Conservation (phyloP, 208 protist species). For the Sergeia podlipaevii region DNA sequence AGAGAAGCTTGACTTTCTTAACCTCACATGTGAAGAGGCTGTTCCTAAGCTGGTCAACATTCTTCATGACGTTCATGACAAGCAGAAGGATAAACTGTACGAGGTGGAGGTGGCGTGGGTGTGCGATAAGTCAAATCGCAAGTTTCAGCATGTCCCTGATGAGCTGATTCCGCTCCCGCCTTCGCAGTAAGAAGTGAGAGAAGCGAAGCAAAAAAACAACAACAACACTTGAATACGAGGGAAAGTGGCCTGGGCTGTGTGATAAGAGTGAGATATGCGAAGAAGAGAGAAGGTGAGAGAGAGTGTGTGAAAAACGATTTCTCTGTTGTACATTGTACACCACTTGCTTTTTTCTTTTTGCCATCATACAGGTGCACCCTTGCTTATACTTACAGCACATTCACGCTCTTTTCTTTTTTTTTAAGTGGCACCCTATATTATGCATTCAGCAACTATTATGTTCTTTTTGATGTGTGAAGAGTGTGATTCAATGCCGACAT, state of each 20-base stretch:
- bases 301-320: too few relatives aligned
- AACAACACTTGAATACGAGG: slow-evolving; percentile 8
- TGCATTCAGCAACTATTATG: too few relatives aligned
- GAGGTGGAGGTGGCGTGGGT: slow-evolving; percentile 98
- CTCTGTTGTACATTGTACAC: too few relatives aligned
- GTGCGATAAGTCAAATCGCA: slow-evolving; percentile 86
- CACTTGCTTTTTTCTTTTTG: too few relatives aligned
- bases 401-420: too few relatives aligned
- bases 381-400: too few relatives aligned
- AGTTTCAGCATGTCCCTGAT: slow-evolving; percentile 70
- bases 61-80: slow-evolving; percentile 78
- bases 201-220: slow-evolving; percentile 6
- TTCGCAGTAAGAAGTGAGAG: slow-evolving; percentile 1
- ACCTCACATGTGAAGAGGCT: slow-evolving; percentile 93
- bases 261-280: background rate
- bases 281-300: background rate
- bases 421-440: too few relatives aligned
- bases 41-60: slow-evolving; percentile 95
- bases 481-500: too few relatives aligned
- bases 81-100: slow-evolving; percentile 95
- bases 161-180: slow-evolving; percentile 48
- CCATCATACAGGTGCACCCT: too few relatives aligned
- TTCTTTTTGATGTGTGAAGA: too few relatives aligned
- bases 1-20: slow-evolving; percentile 96
- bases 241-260: background rate